These are phyloP conservation scores for Ziziphus jujuba DNA, from an alignment of 306 rosid species.

Conservation along the genomic window DNA sequence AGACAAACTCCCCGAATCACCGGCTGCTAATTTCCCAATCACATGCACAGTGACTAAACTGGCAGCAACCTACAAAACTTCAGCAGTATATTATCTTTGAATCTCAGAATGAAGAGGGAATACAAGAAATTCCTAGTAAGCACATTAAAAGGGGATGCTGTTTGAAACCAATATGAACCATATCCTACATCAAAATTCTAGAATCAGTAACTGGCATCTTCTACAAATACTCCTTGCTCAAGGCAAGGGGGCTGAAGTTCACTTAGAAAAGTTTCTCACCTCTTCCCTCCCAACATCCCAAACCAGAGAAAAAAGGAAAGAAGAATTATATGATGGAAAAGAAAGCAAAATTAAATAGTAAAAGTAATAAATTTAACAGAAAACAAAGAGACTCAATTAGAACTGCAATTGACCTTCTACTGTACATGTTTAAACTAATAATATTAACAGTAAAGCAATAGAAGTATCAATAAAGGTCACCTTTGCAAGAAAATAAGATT, in stretches of 20 bases:
- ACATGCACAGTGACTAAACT: slow-evolving; percentile 69
- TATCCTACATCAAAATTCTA: neutral
- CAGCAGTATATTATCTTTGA: neutral
- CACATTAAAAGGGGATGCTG: neutral
- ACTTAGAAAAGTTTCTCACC: neutral
- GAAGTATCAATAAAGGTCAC: slow-evolving; percentile 35
- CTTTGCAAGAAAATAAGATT: slow-evolving; percentile 56
- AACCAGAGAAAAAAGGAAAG: neutral
- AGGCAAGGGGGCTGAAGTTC: neutral
- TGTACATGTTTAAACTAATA: neutral
- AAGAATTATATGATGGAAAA: no score
- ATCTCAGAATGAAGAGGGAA: neutral
- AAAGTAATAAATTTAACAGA: neutral
- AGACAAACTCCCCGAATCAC: slow-evolving; percentile 75
- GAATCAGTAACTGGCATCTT: neutral
- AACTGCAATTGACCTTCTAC: neutral
- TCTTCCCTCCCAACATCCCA: neutral
- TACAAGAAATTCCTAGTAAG: neutral
- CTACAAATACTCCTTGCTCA: neutral
- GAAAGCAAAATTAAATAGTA: neutral
- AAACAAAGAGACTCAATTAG: slow-evolving; percentile 5
- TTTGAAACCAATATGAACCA: neutral
- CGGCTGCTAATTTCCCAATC: slow-evolving; percentile 61
- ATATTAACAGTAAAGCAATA: neutral
- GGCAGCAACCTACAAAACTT: slow-evolving; percentile 68